Percentiles rank a stretch among this genome's conserved stretches.
phyloP scores from a whole-genome alignment of 768 basidiomycete species.

The Pisolithus sp. region DNA sequence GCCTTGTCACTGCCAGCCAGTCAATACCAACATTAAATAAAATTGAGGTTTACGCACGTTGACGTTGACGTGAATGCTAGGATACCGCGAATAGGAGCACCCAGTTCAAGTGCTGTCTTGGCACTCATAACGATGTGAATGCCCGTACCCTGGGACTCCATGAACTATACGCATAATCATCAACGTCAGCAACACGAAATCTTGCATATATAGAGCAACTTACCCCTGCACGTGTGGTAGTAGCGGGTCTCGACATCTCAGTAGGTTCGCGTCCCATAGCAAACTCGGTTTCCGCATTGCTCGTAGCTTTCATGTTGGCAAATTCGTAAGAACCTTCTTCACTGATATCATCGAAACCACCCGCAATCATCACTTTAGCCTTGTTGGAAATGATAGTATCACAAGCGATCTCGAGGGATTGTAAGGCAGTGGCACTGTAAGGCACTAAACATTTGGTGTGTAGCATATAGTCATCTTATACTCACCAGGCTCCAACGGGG shows the following conservation, averaged over 20 bases:
- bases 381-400: slow-evolving; percentile 93
- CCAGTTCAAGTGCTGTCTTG: slow-evolving; percentile 90
- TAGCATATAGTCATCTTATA: neutral
- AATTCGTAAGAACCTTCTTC: slow-evolving; percentile 99
- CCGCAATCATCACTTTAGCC: slow-evolving; percentile 98
- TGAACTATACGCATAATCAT: slow-evolving; percentile 51
- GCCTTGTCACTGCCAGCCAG: slow-evolving; percentile 77
- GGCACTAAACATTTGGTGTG: slow-evolving; percentile 3
- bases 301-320: slow-evolving; percentile 99
- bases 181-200: slow-evolving; percentile 1
- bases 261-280: slow-evolving; percentile 99
- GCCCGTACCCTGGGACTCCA: slow-evolving; percentile 96
- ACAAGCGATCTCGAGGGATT: slow-evolving; percentile 97
- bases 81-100: slow-evolving; percentile 88
- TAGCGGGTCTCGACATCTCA: slow-evolving; percentile 97
- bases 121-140: slow-evolving; percentile 97
- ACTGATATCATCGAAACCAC: slow-evolving; percentile 96
- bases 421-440: slow-evolving; percentile 85
- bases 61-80: slow-evolving; percentile 96
- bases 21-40: slow-evolving; percentile 2
- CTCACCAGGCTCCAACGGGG: slow-evolving; percentile 95
- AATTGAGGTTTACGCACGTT: slow-evolving; percentile 49
- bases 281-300: slow-evolving; percentile 93
- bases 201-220: slow-evolving; percentile 20
- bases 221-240: slow-evolving; percentile 91